Percentiles rank a stretch among this genome's conserved stretches.
Conservation (phyloP, 805 yeast species). For the Wickerhamiella allomyrinae region DNA sequence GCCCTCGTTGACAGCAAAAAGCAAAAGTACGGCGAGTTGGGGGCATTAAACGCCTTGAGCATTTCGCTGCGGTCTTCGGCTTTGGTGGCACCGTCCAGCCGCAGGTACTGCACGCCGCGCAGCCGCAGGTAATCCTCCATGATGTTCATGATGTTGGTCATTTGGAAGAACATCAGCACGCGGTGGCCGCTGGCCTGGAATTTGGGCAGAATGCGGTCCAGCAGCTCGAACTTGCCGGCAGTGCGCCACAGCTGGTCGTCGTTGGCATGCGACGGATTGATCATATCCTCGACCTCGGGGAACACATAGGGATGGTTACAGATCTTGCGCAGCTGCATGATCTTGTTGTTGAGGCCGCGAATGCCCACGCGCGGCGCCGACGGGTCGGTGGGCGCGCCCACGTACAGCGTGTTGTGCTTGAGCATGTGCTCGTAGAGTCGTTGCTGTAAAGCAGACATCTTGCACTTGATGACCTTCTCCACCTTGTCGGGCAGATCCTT, state of each 20-base stretch:
- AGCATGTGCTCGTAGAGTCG: slow-evolving; percentile 84
- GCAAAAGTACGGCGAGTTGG: slow-evolving; percentile 72
- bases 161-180: slow-evolving; percentile 85
- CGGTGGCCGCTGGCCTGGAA: slow-evolving; percentile 77
- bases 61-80: slow-evolving; percentile 88
- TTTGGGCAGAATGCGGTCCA: slow-evolving; percentile 80
- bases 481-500: slow-evolving; percentile 91
- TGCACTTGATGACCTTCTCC: slow-evolving; percentile 88
- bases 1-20: slow-evolving; percentile 90
- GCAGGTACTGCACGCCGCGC: slow-evolving; percentile 60
- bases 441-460: slow-evolving; percentile 74
- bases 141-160: slow-evolving; percentile 97
- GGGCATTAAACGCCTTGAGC: slow-evolving; percentile 68
- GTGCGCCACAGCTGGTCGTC: slow-evolving; percentile 78
- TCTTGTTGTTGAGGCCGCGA: slow-evolving; percentile 83
- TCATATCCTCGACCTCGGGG: slow-evolving; percentile 77
- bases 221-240: slow-evolving; percentile 87
- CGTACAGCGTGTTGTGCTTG: slow-evolving; percentile 62
- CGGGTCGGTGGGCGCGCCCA: slow-evolving; percentile 40
- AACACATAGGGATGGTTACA: slow-evolving; percentile 97
- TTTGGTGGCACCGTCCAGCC: slow-evolving; percentile 90
- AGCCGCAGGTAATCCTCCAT: slow-evolving; percentile 87
- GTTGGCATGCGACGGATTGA: slow-evolving; percentile 56
- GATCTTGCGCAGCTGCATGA: slow-evolving; percentile 91
- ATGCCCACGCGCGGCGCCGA: slow-evolving; percentile 31